phyloP scores from a whole-genome alignment of 202 grass and related monocot genomes.

The Carex arenaria region DNA sequence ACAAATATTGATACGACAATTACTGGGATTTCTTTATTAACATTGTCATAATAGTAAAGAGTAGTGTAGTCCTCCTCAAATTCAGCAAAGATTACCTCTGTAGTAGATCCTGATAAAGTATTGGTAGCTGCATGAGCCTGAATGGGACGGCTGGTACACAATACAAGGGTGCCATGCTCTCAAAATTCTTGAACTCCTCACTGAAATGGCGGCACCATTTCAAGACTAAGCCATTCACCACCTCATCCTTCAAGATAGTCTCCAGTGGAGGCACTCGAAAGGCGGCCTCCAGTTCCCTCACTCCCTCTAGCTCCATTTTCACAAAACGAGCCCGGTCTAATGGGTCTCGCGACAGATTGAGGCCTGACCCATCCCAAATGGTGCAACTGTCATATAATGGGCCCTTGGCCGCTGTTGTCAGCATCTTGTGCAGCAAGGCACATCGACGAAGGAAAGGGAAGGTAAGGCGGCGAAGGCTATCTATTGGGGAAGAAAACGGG shows the following conservation, averaged over 20 bases:
- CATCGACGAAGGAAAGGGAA: constrained; percentile 93
- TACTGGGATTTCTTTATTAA: background rate
- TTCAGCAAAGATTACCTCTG: constrained; percentile 59
- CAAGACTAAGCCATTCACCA: constrained; percentile 50
- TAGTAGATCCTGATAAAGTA: constrained; percentile 87
- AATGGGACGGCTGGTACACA: constrained; percentile 69
- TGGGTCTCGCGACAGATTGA: constrained; percentile 40
- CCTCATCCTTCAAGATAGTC: constrained; percentile 61
- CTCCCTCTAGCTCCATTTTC: constrained; percentile 50
- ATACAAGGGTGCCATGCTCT: constrained; percentile 43
- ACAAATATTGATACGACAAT: background rate
- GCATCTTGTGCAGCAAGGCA: constrained; percentile 74
- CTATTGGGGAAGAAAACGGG: constrained; percentile 53
- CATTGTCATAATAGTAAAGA: too few relatives aligned
- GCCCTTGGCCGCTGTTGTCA: constrained; percentile 43
- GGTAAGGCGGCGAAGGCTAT: constrained; percentile 81
- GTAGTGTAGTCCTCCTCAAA: constrained; percentile 7
- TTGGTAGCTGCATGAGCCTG: constrained; percentile 84
- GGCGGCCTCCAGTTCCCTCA: constrained; percentile 70
- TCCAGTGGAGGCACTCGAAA: constrained; percentile 79
- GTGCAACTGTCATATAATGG: constrained; percentile 60
- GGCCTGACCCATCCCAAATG: constrained; percentile 74
- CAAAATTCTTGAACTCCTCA: constrained; percentile 57
- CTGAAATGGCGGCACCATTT: constrained; percentile 93
- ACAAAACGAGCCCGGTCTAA: constrained; percentile 37